Evolutionary conservation across 306 rosid genomes (phyloP).

Genomic region (Sophora flavescens): DNA sequence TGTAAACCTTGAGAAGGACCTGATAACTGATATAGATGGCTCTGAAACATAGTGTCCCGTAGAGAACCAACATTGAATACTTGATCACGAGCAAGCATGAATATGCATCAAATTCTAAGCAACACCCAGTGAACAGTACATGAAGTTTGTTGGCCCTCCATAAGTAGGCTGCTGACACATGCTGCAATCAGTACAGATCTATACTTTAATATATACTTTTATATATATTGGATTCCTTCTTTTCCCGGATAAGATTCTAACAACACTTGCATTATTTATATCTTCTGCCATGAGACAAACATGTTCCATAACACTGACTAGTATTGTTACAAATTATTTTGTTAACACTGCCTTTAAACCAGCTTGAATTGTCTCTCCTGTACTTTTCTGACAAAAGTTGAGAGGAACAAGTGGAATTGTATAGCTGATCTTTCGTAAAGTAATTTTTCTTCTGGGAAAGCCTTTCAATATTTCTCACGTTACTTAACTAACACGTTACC

Average conservation of each 20-base stretch:
- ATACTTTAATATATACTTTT: not conserved
- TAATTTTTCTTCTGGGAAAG: not conserved
- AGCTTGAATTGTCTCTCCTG: not conserved
- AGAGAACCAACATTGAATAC: not conserved
- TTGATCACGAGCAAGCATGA: not conserved
- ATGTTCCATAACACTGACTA: not conserved
- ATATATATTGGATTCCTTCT: not conserved
- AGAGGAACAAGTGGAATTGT: not conserved
- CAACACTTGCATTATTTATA: not conserved
- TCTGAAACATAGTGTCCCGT: not conserved
- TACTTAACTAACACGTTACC: not conserved
- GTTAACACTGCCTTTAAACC: not conserved
- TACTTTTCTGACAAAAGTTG: not conserved
- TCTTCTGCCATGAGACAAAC: not conserved
- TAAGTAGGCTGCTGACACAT: not conserved
- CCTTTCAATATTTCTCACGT: not conserved
- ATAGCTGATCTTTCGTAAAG: too few relatives aligned
- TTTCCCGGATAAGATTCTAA: conserved; percentile 12
- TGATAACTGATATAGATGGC: not conserved
- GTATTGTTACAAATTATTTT: too few relatives aligned
- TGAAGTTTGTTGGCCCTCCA: conserved; percentile 7
- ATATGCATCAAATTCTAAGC: not conserved
- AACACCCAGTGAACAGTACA: not conserved
- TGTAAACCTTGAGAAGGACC: not conserved
- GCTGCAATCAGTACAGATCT: not conserved